Base-by-base conservation (phyloP, 2,329 filamentous ascomycete genomes). In the Zopfia rhizophila region DNA sequence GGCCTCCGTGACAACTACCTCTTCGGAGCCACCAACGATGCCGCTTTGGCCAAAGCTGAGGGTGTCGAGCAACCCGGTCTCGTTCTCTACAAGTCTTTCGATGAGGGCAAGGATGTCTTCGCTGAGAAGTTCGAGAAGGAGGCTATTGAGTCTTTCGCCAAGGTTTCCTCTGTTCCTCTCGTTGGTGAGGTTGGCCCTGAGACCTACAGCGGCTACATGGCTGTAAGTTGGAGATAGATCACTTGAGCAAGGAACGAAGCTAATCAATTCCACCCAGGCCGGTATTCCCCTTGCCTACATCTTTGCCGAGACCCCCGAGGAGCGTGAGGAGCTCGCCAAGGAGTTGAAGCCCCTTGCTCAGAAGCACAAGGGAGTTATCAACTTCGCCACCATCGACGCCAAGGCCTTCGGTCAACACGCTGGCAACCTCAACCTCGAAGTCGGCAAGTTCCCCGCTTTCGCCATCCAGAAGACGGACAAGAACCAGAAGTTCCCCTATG, bases 331-430 rank as follows among this genome's bases (percentile, higher is more conserved):
- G 68, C 85, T 96, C 60, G 80, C 87, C 61, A 84, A 88, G 57
- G 79, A 84, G 54, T 82, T 99, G 68, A 96, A 91, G 82, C 82
- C 90, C 58, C 75, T 99, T 59, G 94, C 94, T 51, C 84, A 95
- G 80, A 89, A 93, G 80, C 86, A 91, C 82, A 93, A 92, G 79
- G 93, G 94, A 76, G 86, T 85, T 74, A 85, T 99, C 81, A 97
- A 96, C 88, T 95, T 99, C 73, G 94, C 92, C 58, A 97, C 91
- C 68, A 97, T 99, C 66, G 94, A 99, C 70, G 92, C 94, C 61
- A 90, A 90, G 81, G 76, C 89, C 51, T 99, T 95, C 70, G 94
- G 94, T 72, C 91, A 93, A 61, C 94, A 99, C 78, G 92, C 91
- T 61, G 86, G 84, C 67, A 99, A 99, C 86, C 85, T 99, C 62